Percentiles rank a stretch among this genome's conserved stretches.
Conservation (phyloP, 768 basidiomycete species). For the Mycena leptocephala region DNA sequence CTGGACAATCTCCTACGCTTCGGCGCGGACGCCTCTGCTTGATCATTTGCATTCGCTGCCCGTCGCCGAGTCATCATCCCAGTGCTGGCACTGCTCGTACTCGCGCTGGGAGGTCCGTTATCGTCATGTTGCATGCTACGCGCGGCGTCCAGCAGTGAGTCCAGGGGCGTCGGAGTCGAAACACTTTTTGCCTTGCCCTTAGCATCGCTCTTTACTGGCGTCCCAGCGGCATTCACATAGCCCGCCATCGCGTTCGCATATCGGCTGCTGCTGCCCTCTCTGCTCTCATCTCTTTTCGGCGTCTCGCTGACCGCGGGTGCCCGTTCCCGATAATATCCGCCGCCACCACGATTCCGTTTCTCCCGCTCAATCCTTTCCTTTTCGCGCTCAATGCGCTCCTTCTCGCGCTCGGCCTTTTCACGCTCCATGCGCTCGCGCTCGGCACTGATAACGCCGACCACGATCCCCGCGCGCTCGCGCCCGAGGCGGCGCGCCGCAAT, state of each 20-base stretch:
- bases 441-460: slow-evolving; percentile 65
- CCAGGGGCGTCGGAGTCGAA: slow-evolving; percentile 59
- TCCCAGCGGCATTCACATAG: slow-evolving; percentile 5
- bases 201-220: neutral
- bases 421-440: slow-evolving; percentile 56
- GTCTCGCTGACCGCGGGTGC: neutral
- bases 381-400: slow-evolving; percentile 46
- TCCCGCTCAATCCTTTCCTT: slow-evolving; percentile 46
- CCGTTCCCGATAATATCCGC: slow-evolving; percentile 31
- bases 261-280: slow-evolving; percentile 6
- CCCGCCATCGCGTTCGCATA: slow-evolving; percentile 26
- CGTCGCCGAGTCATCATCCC: slow-evolving; percentile 27
- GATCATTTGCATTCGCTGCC: slow-evolving; percentile 11
- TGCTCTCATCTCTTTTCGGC: neutral
- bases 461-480: slow-evolving; percentile 69
- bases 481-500: slow-evolving; percentile 82
- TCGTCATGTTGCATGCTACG: slow-evolving; percentile 53
- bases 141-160: slow-evolving; percentile 75
- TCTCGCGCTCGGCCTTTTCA: slow-evolving; percentile 49
- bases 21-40: neutral
- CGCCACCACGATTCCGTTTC: slow-evolving; percentile 39
- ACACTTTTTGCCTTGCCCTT: slow-evolving; percentile 39
- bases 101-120: slow-evolving; percentile 13
- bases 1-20: slow-evolving; percentile 27
- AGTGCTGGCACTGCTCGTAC: slow-evolving; percentile 11